Percentiles rank a stretch among this genome's conserved stretches.
Conservation (phyloP, 2,329 filamentous ascomycete genomes). For the Penicillium sp. region DNA sequence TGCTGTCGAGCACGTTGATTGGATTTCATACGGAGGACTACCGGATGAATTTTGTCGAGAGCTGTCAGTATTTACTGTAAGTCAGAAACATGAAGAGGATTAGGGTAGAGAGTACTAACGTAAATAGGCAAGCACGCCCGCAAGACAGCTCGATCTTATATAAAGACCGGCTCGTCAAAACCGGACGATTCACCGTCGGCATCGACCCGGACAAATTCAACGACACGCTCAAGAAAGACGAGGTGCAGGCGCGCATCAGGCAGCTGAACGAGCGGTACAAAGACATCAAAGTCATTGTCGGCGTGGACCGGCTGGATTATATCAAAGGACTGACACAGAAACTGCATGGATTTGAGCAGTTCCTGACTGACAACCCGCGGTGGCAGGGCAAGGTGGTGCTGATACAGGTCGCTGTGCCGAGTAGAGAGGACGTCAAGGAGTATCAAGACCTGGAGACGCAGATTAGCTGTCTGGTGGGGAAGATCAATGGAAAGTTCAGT, state of each 20-base stretch:
- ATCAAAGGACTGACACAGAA: slow-evolving; percentile 97
- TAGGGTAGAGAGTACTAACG: background rate
- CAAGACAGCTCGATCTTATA: slow-evolving; percentile 79
- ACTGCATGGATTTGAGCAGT: slow-evolving; percentile 84
- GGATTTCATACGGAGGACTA: slow-evolving; percentile 99
- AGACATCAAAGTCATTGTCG: slow-evolving; percentile 85
- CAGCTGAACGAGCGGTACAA: slow-evolving; percentile 78
- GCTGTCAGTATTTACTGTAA: slow-evolving; percentile 77
- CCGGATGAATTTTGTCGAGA: slow-evolving; percentile 83
- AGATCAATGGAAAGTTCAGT: slow-evolving; percentile 90
- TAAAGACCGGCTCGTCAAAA: slow-evolving; percentile 73
- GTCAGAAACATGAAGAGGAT: slow-evolving; percentile 20
- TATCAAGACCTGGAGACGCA: slow-evolving; percentile 90
- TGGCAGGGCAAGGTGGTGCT: slow-evolving; percentile 91
- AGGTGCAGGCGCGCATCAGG: slow-evolving; percentile 75
- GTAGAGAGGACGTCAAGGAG: slow-evolving; percentile 79
- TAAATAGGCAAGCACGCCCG: slow-evolving; percentile 46
- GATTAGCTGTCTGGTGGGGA: slow-evolving; percentile 85
- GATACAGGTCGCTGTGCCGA: slow-evolving; percentile 89
- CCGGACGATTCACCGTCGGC: slow-evolving; percentile 89
- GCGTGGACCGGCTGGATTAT: slow-evolving; percentile 90
- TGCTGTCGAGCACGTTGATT: slow-evolving; percentile 83
- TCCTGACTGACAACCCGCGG: slow-evolving; percentile 86
- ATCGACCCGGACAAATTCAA: slow-evolving; percentile 94
- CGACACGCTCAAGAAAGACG: slow-evolving; percentile 70